Evolutionary conservation across 2,329 filamentous ascomycete genomes (phyloP).

Genomic region (Pseudogymnoascus sp.): DNA sequence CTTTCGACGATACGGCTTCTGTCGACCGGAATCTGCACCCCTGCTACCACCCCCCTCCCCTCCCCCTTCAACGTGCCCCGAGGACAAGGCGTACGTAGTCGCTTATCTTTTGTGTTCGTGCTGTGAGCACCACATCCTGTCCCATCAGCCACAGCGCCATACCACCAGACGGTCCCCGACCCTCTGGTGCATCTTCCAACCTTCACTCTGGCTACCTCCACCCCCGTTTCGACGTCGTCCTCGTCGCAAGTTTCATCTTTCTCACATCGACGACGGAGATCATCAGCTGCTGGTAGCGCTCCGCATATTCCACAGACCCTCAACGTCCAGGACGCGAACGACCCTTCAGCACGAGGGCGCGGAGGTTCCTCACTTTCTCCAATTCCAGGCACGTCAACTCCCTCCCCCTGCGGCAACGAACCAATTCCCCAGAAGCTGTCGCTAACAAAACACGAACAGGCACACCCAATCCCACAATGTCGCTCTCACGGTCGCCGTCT

Average conservation of each 20-base stretch:
- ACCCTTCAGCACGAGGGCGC: slow-evolving; percentile 14
- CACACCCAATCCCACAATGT: slow-evolving; percentile 59
- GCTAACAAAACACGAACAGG: slow-evolving; percentile 30
- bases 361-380: slow-evolving; percentile 20
- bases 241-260: slow-evolving; percentile 34
- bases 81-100: slow-evolving; percentile 1
- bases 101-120: slow-evolving; percentile 6
- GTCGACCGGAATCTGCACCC: background rate
- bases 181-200: slow-evolving; percentile 25
- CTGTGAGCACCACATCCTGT: background rate
- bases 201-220: slow-evolving; percentile 44
- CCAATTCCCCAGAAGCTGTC: background rate
- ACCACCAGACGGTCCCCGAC: slow-evolving; percentile 22
- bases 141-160: background rate
- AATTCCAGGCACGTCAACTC: slow-evolving; percentile 21
- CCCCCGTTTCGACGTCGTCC: slow-evolving; percentile 40
- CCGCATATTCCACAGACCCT: slow-evolving; percentile 16
- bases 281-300: slow-evolving; percentile 25
- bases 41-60: background rate
- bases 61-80: background rate
- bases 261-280: slow-evolving; percentile 30
- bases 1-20: background rate
- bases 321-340: slow-evolving; percentile 16
- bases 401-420: background rate
- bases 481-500: slow-evolving; percentile 78